Base-by-base conservation (phyloP, 345 rosid species). In the Populus ilicifolia region DNA sequence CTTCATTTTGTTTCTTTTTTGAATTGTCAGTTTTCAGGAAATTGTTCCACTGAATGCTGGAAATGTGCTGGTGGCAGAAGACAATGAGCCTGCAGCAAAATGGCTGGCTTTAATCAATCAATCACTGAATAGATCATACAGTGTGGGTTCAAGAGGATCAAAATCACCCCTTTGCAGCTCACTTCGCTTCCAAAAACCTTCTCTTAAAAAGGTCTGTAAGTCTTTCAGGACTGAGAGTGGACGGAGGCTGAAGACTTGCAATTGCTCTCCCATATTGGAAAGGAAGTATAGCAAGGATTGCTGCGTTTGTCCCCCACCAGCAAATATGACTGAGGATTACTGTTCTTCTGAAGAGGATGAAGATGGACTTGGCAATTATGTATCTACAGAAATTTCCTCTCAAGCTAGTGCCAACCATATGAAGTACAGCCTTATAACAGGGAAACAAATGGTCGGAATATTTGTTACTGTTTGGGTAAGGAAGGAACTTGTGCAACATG, bases 31-130 rank as follows among this genome's bases (percentile, higher is more conserved):
- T 75, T 96, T 96, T 88, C 99, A 96, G 88, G 99, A 96, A 89
- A 93, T 92, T 67, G 99, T 96, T 74, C 99, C 99, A 12, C 77
- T 96, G 80, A 96, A 93, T 83, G 99, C 99, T 64, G 99, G 99
- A 74, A 93, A 96, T 72, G 97, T 96, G 36, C 94, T 96, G 13
- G 98, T 91, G 12, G 90, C 83, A 54, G 99, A 93, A 81, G 99
- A 96, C 80, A 92, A 88, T 65, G 98, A 93, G 80, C 99, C 99
- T 18, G 97, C 99, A 13, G 94, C 89, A 8, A 93, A 88, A 84
- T 96, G 99, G 99, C 83, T 93, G 38, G 83, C 89, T 46, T 76
- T 93, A 78, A 88, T 96, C 8, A 89, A 90, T 36, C 93, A 90
- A 77, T 88, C 99, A 1, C 86, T 96, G 73, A 96, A 96, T 84